phyloP scores from a whole-genome alignment of 2,329 filamentous ascomycete genomes.

The Cercospora nicotianae region DNA sequence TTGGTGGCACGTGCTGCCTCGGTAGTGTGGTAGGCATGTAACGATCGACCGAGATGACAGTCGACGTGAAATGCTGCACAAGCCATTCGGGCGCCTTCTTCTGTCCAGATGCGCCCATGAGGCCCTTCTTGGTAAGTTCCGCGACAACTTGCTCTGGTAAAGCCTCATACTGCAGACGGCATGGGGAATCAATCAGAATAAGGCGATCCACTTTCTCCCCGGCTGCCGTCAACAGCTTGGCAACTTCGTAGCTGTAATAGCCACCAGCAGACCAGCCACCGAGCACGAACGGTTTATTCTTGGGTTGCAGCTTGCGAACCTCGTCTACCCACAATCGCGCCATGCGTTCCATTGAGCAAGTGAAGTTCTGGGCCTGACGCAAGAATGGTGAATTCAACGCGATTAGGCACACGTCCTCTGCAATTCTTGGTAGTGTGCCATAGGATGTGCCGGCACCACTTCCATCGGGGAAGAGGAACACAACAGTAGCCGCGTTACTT shows the following conservation, averaged over 20 bases:
- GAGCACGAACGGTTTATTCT: conserved; percentile 59
- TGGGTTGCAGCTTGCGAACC: conserved; percentile 47
- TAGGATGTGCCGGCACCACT: conserved; percentile 50
- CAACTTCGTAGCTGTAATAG: conserved; percentile 59
- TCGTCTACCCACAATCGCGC: conserved; percentile 32
- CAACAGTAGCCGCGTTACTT: conserved; percentile 18
- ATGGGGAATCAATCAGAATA: conserved; percentile 37
- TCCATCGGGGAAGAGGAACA: conserved; percentile 49
- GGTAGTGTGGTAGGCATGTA: conserved; percentile 33
- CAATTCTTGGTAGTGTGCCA: conserved; percentile 42
- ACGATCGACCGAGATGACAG: conserved; percentile 32
- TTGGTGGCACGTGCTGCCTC: conserved; percentile 27
- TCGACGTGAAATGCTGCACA: conserved; percentile 35
- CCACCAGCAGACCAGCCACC: conserved; percentile 77
- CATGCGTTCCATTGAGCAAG: conserved; percentile 35
- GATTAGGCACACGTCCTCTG: conserved; percentile 52
- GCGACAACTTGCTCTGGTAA: conserved; percentile 31
- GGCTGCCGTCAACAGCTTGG: conserved; percentile 28
- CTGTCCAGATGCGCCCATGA: conserved; percentile 33
- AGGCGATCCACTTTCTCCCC: conserved; percentile 34
- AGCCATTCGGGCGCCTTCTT: conserved; percentile 37
- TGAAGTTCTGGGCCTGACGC: conserved; percentile 32
- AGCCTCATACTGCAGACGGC: conserved; percentile 31
- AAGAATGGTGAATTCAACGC: conserved; percentile 37
- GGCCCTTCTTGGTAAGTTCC: conserved; percentile 31